These are phyloP conservation scores for Flaveria bidentis DNA, from an alignment of 129 eudicot genomes.

Conservation along the genomic window DNA sequence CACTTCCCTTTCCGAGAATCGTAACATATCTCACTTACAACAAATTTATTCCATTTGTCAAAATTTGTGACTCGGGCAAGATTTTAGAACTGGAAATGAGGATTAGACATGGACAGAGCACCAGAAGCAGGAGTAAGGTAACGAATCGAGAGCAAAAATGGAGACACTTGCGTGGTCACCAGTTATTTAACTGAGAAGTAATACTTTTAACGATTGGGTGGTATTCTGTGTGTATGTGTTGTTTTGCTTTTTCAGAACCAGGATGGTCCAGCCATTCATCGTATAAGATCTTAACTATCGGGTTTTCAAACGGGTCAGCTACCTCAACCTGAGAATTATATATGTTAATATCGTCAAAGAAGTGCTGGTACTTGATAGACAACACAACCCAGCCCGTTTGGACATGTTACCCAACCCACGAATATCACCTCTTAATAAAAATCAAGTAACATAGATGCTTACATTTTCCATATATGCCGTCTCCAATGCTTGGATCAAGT, in stretches of 20 bases:
- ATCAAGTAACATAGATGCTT: conserved; percentile 30
- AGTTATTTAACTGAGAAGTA: conserved; percentile 71
- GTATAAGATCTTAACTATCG: conserved; percentile 54
- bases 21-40: neutral
- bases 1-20: neutral
- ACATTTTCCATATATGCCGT: conserved; percentile 67
- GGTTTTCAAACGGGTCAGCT: conserved; percentile 71
- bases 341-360: neutral
- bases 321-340: conserved; percentile 50
- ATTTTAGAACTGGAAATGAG: neutral
- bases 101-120: neutral
- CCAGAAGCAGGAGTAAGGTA: conserved; percentile 11
- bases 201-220: conserved; percentile 75
- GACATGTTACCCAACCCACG: neutral
- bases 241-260: conserved; percentile 83
- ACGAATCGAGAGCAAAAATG: neutral
- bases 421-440: neutral
- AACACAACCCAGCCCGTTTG: neutral
- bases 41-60: neutral
- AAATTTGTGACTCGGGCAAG: conserved; percentile 19
- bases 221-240: conserved; percentile 68
- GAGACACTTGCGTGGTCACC: conserved; percentile 43
- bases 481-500: conserved; percentile 73
- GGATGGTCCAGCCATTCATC: conserved; percentile 80
- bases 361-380: neutral